Conservation (phyloP, 1,284 basidiomycete species). For the Malassezia brasiliensis region DNA sequence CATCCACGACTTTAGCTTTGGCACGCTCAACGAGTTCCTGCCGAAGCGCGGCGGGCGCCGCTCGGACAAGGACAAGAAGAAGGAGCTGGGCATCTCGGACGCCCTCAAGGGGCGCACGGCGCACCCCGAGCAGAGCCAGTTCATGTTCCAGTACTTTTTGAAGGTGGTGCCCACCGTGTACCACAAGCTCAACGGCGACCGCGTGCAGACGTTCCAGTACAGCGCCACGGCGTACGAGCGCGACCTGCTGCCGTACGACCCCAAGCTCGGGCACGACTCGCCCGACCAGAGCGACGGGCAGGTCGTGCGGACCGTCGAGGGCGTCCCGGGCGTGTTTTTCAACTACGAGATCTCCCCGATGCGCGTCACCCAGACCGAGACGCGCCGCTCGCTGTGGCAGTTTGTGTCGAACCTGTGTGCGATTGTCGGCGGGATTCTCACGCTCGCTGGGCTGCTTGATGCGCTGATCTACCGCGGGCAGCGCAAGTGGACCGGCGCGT, state of each 20-base stretch:
- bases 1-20: constrained; percentile 70
- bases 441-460: constrained; percentile 85
- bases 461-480: constrained; percentile 62
- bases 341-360: constrained; percentile 65
- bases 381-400: constrained; percentile 85
- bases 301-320: constrained; percentile 65
- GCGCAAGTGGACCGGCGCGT: constrained; percentile 12
- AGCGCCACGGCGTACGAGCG: constrained; percentile 92
- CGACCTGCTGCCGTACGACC: constrained; percentile 52
- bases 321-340: constrained; percentile 52
- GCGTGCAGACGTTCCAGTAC: constrained; percentile 74
- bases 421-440: constrained; percentile 91
- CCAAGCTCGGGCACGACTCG: constrained; percentile 9
- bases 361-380: constrained; percentile 47
- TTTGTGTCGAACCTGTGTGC: constrained; percentile 78
- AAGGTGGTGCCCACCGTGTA: constrained; percentile 54
- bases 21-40: constrained; percentile 31
- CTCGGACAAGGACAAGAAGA: constrained; percentile 50
- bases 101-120: constrained; percentile 67
- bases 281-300: constrained; percentile 32
- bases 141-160: constrained; percentile 65
- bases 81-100: constrained; percentile 67
- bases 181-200: constrained; percentile 23
- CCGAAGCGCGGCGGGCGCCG: constrained; percentile 10
- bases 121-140: constrained; percentile 53